Base-by-base conservation (phyloP, 106 monocot species). In the Allium sativum region DNA sequence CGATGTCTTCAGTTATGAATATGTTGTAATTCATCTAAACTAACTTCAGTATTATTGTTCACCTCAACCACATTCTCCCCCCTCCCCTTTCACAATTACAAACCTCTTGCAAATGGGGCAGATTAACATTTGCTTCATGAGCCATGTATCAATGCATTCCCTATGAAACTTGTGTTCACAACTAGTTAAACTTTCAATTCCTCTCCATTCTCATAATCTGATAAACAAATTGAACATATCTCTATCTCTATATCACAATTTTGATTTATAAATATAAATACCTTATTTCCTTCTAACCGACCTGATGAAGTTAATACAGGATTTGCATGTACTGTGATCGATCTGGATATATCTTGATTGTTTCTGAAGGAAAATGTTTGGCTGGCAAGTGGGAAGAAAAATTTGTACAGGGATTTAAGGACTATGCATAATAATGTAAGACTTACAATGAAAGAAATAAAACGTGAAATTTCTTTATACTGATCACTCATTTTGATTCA, bases 141-240 rank as follows among this genome's bases (percentile, higher is more conserved):
- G 22, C 70, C 70, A 70, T 17, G n/a, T n/a, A 52, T 70, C 58
- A 51, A 70, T 56, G 13, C 70, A 70, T 9, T 70, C 70, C 58
- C 52, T 70, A 20, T 70, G 70, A 14, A 70, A 70, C 61, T 41
- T 21, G 52, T 70, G 70, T 16, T 22, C 10, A 48, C 70, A 70
- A 12, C 12, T 21, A 15, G 21, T 9, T 61, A 70, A 19, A 21
- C 40, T 19, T 61, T 18, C 4, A 59, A 11, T 13, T 56, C 45
- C 40, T 70, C 70, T 17, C 70, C 70, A 4, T 12, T 51, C 15
- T 8, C 70, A 12, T 56, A 61, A 9, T 58, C 59, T 1, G 45
- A 50, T 9, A 70, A 31, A 52, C 70, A 70, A 40, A 70, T 46
- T 6, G 65, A 41, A 45, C 73, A 73, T 6, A 12, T 18, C 45